phyloP scores from a whole-genome alignment of 305 asterid genomes.

The Rubia tinctorum region DNA sequence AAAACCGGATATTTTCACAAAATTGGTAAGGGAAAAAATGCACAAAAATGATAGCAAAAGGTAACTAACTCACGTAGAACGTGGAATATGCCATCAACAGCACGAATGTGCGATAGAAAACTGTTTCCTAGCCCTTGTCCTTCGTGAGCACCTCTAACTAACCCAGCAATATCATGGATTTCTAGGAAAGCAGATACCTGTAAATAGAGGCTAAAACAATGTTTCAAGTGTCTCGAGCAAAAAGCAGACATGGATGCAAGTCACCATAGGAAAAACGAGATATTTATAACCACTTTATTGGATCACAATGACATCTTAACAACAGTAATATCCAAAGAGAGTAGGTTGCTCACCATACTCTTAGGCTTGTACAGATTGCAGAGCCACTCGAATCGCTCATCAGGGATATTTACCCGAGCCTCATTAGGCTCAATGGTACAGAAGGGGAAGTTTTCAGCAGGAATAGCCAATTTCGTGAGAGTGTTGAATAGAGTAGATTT shows the following conservation, averaged over 20 bases:
- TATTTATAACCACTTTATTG: neutral
- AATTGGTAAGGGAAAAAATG: neutral
- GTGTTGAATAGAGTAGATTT: conserved; percentile 96
- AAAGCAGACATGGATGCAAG: neutral
- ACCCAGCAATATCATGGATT: conserved; percentile 98
- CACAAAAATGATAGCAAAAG: neutral
- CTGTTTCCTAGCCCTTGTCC: conserved; percentile 98
- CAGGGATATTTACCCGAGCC: conserved; percentile 90
- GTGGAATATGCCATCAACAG: conserved; percentile 98
- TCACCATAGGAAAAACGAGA: neutral
- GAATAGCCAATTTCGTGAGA: conserved; percentile 89
- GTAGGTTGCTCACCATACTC: conserved; percentile 63
- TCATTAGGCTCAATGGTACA: conserved; percentile 99
- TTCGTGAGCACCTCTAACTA: conserved; percentile 96
- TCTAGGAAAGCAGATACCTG: conserved; percentile 94
- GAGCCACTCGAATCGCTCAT: conserved; percentile 97
- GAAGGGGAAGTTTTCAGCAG: conserved; percentile 97
- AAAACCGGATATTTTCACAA: neutral
- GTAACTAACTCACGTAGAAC: conserved; percentile 69
- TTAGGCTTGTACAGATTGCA: conserved; percentile 87
- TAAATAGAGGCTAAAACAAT: neutral
- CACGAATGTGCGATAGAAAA: conserved; percentile 95
- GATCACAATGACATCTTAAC: neutral
- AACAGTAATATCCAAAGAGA: neutral
- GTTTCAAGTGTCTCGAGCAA: neutral